Conservation (phyloP, 2,329 filamentous ascomycete genomes). For the Alternaria sp. region DNA sequence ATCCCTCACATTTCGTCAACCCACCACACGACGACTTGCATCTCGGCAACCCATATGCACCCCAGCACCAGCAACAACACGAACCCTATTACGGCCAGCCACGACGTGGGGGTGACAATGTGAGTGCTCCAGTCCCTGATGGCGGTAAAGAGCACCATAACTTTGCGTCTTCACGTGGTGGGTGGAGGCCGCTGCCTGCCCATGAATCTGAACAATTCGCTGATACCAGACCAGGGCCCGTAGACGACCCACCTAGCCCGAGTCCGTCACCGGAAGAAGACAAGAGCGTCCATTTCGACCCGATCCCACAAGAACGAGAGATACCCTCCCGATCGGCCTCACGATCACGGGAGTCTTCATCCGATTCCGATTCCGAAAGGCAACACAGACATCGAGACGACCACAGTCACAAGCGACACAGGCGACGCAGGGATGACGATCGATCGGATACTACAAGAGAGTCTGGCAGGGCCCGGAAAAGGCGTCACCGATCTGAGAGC, state of each 20-base stretch:
- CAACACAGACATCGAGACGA: constrained; percentile 7
- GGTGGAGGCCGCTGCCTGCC: constrained; percentile 40
- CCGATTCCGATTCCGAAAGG: constrained; percentile 8
- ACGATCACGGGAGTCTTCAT: constrained; percentile 16
- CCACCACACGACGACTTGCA: constrained; percentile 39
- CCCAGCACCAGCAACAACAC: constrained; percentile 23
- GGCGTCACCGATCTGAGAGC: constrained; percentile 30
- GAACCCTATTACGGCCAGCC: constrained; percentile 44
- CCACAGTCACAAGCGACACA: constrained; percentile 9
- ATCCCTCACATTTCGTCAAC: constrained; percentile 39
- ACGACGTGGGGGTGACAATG: constrained; percentile 54
- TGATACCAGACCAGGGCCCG: constrained; percentile 29
- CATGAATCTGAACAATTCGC: constrained; percentile 13
- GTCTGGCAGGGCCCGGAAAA: constrained; percentile 24
- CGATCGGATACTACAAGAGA: constrained; percentile 23
- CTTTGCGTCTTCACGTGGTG: constrained; percentile 39
- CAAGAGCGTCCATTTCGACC: constrained; percentile 50
- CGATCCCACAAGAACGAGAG: constrained; percentile 42
- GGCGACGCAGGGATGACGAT: constrained; percentile 22
- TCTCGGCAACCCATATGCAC: constrained; percentile 38
- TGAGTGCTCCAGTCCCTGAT: constrained; percentile 53
- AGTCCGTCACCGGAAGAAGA: constrained; percentile 26
- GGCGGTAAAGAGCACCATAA: constrained; percentile 35
- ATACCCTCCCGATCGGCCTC: constrained; percentile 25
- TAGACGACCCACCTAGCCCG: constrained; percentile 22